These are phyloP conservation scores for Trichoderma pleuroti DNA, from an alignment of 2,329 filamentous ascomycete genomes.

Conservation along the genomic window DNA sequence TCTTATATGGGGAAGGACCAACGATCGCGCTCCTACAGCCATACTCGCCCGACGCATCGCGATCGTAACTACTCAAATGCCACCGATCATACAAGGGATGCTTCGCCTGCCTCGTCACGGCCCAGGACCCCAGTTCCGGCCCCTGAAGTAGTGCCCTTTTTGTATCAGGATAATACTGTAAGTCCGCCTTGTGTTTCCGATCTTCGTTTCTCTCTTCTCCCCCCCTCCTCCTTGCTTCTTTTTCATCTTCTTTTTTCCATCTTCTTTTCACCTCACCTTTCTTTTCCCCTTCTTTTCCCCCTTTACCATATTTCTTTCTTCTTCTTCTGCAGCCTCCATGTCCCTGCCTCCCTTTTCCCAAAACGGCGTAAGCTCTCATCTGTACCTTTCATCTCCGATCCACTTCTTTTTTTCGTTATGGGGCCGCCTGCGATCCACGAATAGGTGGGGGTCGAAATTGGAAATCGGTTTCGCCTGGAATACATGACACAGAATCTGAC, in stretches of 20 bases:
- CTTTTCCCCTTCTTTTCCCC: constrained; percentile 6
- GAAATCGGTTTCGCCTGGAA: constrained; percentile 4
- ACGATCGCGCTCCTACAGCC: constrained; percentile 61
- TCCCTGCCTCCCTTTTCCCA: constrained; percentile 11
- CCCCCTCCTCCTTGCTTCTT: constrained; percentile 1
- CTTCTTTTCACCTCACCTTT: constrained; percentile 13
- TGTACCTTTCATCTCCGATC: constrained; percentile 1
- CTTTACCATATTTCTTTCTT: constrained; percentile 7
- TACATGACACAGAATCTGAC: constrained; percentile 22
- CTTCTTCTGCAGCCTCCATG: neutral
- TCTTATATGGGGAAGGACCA: constrained; percentile 53
- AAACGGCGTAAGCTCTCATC: constrained; percentile 16
- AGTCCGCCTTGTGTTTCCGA: constrained; percentile 37
- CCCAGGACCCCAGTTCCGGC: constrained; percentile 83
- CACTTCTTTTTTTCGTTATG: constrained; percentile 15
- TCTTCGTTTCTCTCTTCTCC: constrained; percentile 13
- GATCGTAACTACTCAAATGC: constrained; percentile 79
- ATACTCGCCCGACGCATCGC: constrained; percentile 53
- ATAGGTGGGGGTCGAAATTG: constrained; percentile 11
- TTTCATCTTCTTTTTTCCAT: neutral
- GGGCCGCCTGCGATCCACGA: constrained; percentile 14
- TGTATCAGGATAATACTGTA: constrained; percentile 79
- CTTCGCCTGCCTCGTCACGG: constrained; percentile 71
- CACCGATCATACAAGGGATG: constrained; percentile 68
- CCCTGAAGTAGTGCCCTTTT: constrained; percentile 94